Evolutionary conservation across 768 basidiomycete genomes (phyloP).

Genomic region (Tubosaeta sp.): DNA sequence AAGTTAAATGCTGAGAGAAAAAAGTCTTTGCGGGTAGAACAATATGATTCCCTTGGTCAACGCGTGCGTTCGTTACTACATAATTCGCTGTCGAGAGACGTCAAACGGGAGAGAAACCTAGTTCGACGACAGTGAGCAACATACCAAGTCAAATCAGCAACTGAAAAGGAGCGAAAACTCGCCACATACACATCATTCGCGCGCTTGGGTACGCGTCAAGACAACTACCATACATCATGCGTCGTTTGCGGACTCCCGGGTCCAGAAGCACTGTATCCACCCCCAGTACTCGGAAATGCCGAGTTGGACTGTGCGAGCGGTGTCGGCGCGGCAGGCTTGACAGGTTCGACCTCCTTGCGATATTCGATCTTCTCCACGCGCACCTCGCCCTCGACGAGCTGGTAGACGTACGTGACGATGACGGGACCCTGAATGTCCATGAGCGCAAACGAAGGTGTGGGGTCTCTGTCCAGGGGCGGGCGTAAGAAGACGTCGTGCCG

Average conservation of each 20-base stretch:
- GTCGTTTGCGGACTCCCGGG: conserved; percentile 25
- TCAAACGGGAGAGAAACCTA: not conserved
- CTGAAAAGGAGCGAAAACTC: not conserved
- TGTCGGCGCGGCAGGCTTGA: conserved; percentile 26
- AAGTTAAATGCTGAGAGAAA: too few relatives aligned
- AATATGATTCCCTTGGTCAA: not conserved
- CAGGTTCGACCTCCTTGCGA: conserved; percentile 53
- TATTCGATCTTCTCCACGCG: conserved; percentile 90
- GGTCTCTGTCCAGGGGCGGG: conserved; percentile 55
- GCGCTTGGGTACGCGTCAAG: not conserved
- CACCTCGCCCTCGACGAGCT: conserved; percentile 89
- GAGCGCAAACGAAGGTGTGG: conserved; percentile 90
- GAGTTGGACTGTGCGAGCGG: conserved; percentile 30
- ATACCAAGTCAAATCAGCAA: not conserved
- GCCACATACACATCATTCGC: not conserved
- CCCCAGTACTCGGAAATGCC: conserved; percentile 26
- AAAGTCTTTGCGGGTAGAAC: too few relatives aligned
- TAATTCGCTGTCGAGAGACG: not conserved
- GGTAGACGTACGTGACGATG: conserved; percentile 96
- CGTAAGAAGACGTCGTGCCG: not conserved
- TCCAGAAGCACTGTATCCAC: conserved; percentile 18
- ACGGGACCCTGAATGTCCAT: conserved; percentile 98
- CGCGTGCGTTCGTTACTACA: not conserved
- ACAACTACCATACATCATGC: conserved; percentile 26
- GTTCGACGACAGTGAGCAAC: not conserved